phyloP scores from a whole-genome alignment of 2,329 filamentous ascomycete species.

The Claviceps digitariae region DNA sequence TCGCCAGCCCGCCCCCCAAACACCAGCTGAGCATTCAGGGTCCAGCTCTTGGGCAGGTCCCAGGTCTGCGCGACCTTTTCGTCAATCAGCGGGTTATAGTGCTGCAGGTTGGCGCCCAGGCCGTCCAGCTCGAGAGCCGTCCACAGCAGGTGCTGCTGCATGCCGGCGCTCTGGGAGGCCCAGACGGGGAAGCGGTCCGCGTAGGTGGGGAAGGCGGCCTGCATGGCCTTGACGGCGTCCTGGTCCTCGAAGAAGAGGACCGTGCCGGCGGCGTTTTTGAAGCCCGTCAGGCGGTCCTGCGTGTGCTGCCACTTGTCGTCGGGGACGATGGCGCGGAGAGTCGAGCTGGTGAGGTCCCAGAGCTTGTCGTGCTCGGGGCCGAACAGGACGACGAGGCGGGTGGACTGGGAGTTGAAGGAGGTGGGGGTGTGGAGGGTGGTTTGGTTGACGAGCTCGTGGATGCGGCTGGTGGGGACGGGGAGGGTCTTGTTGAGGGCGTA shows the following conservation, averaged over 20 bases:
- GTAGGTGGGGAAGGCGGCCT: slow-evolving; percentile 58
- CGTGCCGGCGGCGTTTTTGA: slow-evolving; percentile 63
- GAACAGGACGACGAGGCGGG: slow-evolving; percentile 65
- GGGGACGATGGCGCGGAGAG: slow-evolving; percentile 42
- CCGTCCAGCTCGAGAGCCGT: slow-evolving; percentile 71
- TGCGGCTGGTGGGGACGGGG: slow-evolving; percentile 33
- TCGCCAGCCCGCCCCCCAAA: slow-evolving; percentile 53
- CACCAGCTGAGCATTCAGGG: slow-evolving; percentile 69
- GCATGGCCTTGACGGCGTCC: slow-evolving; percentile 48
- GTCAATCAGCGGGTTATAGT: slow-evolving; percentile 79
- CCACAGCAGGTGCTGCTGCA: slow-evolving; percentile 69
- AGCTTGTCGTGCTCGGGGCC: slow-evolving; percentile 75
- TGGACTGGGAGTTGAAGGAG: slow-evolving; percentile 81
- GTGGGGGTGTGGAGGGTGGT: slow-evolving; percentile 58
- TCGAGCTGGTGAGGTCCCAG: slow-evolving; percentile 59
- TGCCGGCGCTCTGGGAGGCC: slow-evolving; percentile 64
- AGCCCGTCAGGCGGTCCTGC: slow-evolving; percentile 31
- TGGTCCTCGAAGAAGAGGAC: slow-evolving; percentile 83
- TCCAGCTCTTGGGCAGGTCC: slow-evolving; percentile 60
- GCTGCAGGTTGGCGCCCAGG: slow-evolving; percentile 78
- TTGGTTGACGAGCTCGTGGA: slow-evolving; percentile 52
- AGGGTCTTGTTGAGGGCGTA: slow-evolving; percentile 56
- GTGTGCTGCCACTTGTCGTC: slow-evolving; percentile 46
- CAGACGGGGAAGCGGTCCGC: slow-evolving; percentile 68
- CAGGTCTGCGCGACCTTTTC: slow-evolving; percentile 54